These are phyloP conservation scores for Beauveria sp. DNA, from an alignment of 2,329 filamentous ascomycete genomes.

Conservation along the genomic window DNA sequence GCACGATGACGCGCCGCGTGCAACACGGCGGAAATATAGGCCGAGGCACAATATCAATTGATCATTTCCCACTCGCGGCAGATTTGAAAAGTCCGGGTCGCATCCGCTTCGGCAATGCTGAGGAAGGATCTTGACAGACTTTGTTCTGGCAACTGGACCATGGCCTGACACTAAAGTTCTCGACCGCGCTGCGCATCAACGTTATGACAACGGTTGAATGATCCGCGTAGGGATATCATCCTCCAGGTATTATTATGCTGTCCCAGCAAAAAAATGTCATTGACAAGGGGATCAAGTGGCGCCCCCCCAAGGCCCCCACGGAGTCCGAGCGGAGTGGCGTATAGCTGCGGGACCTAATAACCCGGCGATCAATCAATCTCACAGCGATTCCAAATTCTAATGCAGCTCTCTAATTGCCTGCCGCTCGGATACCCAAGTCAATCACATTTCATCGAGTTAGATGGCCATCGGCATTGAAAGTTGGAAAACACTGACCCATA, in stretches of 20 bases:
- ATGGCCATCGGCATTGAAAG: background rate
- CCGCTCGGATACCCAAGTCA: background rate
- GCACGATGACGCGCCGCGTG: background rate
- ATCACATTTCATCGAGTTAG: background rate
- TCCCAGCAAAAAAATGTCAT: background rate
- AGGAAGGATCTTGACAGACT: background rate
- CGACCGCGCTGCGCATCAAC: too few relatives aligned
- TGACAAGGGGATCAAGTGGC: background rate
- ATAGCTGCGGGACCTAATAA: constrained; percentile 3
- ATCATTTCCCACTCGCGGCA: background rate
- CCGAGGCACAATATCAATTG: background rate
- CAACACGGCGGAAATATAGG: background rate
- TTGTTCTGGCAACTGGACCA: too few relatives aligned
- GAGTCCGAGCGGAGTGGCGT: constrained; percentile 9
- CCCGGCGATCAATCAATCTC: constrained; percentile 6
- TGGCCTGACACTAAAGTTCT: too few relatives aligned
- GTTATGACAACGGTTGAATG: background rate
- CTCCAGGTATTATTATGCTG: background rate
- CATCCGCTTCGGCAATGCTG: background rate
- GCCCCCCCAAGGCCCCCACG: background rate
- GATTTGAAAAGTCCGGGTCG: background rate
- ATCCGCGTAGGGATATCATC: background rate
- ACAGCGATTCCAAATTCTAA: constrained; percentile 5
- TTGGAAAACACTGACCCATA: background rate
- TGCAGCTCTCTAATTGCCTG: background rate